Evolutionary conservation across 2,329 filamentous ascomycete genomes (phyloP).

Genomic region (Penicillium sp.): DNA sequence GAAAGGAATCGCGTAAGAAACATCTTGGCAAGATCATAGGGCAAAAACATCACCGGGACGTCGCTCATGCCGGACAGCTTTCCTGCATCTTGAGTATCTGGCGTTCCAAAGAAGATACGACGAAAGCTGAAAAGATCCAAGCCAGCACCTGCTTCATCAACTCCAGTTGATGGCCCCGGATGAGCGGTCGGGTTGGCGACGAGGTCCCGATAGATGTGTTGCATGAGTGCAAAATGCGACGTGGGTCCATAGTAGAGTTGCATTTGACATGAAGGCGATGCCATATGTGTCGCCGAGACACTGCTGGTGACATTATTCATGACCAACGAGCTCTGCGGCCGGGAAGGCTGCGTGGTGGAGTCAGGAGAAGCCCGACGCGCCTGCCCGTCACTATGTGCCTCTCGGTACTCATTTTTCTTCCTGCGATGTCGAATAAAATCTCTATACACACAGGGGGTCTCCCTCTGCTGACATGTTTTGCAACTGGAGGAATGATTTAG

Average conservation of each 20-base stretch:
- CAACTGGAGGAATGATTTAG: slow-evolving; percentile 19
- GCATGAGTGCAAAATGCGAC: slow-evolving; percentile 49
- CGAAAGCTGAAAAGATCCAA: slow-evolving; percentile 42
- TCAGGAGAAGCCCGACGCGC: slow-evolving; percentile 17
- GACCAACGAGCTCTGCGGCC: slow-evolving; percentile 19
- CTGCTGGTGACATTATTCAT: slow-evolving; percentile 41
- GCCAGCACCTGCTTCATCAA: slow-evolving; percentile 41
- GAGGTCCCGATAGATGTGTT: slow-evolving; percentile 39
- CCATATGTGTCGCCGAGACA: slow-evolving; percentile 50
- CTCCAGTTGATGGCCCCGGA: slow-evolving; percentile 28
- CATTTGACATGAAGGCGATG: slow-evolving; percentile 46
- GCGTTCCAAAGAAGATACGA: slow-evolving; percentile 43
- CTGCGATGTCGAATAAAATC: slow-evolving; percentile 38
- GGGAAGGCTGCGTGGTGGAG: slow-evolving; percentile 8
- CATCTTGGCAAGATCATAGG: slow-evolving; percentile 38
- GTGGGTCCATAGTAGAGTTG: slow-evolving; percentile 52
- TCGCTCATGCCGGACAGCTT: slow-evolving; percentile 25
- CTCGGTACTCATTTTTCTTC: slow-evolving; percentile 29
- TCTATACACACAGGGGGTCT: slow-evolving; percentile 38
- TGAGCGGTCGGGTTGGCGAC: slow-evolving; percentile 22
- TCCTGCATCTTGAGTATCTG: slow-evolving; percentile 34
- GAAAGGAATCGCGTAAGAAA: slow-evolving; percentile 46
- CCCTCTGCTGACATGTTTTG: slow-evolving; percentile 38
- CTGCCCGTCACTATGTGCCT: slow-evolving; percentile 13
- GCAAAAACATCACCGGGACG: slow-evolving; percentile 38